phyloP scores from a whole-genome alignment of 2,329 filamentous ascomycete genomes.

The Magnaporthiopsis rhizophila region DNA sequence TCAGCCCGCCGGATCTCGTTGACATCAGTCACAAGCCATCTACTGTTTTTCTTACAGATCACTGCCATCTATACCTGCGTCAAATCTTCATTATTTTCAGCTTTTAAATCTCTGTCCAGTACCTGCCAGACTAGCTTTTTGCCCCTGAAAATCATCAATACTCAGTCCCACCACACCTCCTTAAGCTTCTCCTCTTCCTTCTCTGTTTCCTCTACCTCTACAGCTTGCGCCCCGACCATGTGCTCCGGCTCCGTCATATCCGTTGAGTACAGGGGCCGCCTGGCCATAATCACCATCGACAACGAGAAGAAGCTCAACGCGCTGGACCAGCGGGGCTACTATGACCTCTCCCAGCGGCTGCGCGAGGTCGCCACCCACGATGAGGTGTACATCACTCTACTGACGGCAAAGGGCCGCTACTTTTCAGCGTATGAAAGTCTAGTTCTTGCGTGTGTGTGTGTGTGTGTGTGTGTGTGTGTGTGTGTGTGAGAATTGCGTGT shows the following conservation, averaged over 20 bases:
- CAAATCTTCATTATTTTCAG: no score
- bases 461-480: background rate
- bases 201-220: background rate
- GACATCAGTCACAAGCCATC: no score
- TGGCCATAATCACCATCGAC: constrained; percentile 82
- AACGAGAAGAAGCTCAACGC: constrained; percentile 84
- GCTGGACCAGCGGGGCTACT: constrained; percentile 65
- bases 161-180: background rate
- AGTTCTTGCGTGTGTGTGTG: no score
- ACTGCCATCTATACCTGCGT: no score
- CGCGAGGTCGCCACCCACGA: constrained; percentile 70
- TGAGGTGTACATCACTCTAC: constrained; percentile 75
- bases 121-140: no score
- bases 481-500: constrained; percentile 1
- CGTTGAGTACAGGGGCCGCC: constrained; percentile 56
- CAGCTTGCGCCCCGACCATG: background rate
- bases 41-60: no score
- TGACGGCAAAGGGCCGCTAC: constrained; percentile 73
- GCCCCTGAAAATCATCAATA: background rate
- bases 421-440: constrained; percentile 79
- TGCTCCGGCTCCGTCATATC: constrained; percentile 36
- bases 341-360: constrained; percentile 63
- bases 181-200: no score
- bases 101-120: no score
- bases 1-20: no score